Evolutionary conservation across 176 grass and related monocot genomes (phyloP), one percentile per base, ranked within the genome.

Genomic region (Ananas comosus): DNA sequence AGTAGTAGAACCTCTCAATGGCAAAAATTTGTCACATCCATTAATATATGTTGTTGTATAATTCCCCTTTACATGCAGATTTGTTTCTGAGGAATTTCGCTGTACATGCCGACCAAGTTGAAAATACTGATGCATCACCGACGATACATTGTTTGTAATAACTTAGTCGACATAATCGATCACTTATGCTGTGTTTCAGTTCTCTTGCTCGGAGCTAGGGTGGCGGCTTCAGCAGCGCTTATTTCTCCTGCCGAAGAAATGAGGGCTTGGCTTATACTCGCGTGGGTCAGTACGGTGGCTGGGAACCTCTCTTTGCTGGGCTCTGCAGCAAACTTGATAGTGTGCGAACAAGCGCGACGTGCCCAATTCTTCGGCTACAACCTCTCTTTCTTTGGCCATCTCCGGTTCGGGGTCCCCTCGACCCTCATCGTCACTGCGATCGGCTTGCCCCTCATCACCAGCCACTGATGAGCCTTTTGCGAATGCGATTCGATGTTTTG

Each of bases 271-370:
- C 84, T 97, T 11, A 71, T 92, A 75, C 80, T 97, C 52, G 93
- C 93, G 4, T 97, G 93, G 93, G 90, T 87, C 19, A 97, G 93
- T 70, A 97, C 93, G 58, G 93, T 92, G 28, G 93, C 93, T 52
- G 93, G 93, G 27, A 97, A 97, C 71, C 89, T 97, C 28, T 97
- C 93, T 0, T 88, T 97, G 0, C 82, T 97, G 2, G 89, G 89
- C 14, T 97, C 89, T 0, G 93, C 93, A 1, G 93, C 93, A 1
- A 97, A 97, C 77, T 64, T 92, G 10, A 96, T 96, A 28, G 88
- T 96, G 13, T 96, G 92, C 64, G 92, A 96, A 85, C 92, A 96
- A 64, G 88, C 93, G 1, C 84, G 86, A 11, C 53, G 93, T 12
- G 85, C 86, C 0, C 78, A 78, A 50, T 84, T 86, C 2, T 77